Conservation (phyloP, 2,329 filamentous ascomycete species). For the Thelonectria olida region DNA sequence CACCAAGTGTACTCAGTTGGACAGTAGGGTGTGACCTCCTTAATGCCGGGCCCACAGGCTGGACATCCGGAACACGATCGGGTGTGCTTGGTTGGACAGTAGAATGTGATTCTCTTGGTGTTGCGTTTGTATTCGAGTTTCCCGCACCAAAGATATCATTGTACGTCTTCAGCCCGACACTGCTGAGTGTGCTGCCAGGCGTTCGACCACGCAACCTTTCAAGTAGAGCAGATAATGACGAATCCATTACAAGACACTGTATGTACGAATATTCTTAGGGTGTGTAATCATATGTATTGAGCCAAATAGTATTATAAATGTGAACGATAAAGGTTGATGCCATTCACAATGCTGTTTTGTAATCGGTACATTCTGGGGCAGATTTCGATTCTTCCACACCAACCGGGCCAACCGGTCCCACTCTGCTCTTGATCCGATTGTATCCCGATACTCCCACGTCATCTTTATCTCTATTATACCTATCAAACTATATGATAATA, state of each 20-base stretch:
- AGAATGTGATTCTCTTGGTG: conserved; percentile 2
- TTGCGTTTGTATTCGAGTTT: conserved; percentile 1
- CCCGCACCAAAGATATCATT: conserved; percentile 8
- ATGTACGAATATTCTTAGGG: background rate
- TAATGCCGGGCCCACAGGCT: too few species aligned
- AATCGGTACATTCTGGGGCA: background rate
- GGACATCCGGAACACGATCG: too few species aligned
- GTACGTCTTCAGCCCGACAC: conserved; percentile 8
- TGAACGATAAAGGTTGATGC: conserved; percentile 11
- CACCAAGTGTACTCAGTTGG: background rate
- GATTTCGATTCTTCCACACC: background rate
- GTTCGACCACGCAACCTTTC: conserved; percentile 1
- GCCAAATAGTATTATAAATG: conserved; percentile 1
- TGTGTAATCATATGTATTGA: background rate
- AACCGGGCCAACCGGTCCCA: background rate
- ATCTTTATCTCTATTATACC: background rate
- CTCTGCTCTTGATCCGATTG: background rate
- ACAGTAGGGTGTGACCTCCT: background rate
- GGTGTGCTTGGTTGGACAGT: too few species aligned
- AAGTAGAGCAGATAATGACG: conserved; percentile 1
- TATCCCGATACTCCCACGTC: background rate
- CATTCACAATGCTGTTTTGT: background rate
- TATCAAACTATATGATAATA: background rate
- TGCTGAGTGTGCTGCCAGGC: too few species aligned
- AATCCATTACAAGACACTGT: background rate